phyloP scores from a whole-genome alignment of 371 early-diverging fungal genomes.

The Quaeritorhiza haematococci region DNA sequence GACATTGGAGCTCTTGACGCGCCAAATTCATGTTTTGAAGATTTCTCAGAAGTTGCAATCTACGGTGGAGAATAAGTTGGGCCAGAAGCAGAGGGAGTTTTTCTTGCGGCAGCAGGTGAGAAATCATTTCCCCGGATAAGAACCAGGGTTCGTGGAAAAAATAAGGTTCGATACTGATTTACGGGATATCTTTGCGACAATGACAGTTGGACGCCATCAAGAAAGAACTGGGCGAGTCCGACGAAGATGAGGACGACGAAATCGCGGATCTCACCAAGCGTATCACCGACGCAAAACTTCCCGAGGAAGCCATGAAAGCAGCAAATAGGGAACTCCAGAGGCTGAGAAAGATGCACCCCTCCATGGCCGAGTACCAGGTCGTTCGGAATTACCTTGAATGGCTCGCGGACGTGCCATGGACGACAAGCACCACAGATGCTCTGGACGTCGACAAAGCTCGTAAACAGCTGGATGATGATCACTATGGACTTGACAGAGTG shows the following conservation, averaged over 20 bases:
- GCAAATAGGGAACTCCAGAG: slow-evolving; percentile 70
- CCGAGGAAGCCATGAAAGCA: slow-evolving; percentile 59
- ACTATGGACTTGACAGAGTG: slow-evolving; percentile 78
- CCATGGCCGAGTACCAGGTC: slow-evolving; percentile 75
- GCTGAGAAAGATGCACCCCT: slow-evolving; percentile 65
- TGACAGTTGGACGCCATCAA: slow-evolving; percentile 76
- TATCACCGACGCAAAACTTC: slow-evolving; percentile 58
- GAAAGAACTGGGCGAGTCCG: slow-evolving; percentile 69
- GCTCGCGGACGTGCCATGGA: slow-evolving; percentile 77
- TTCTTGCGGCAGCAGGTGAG: slow-evolving; percentile 76
- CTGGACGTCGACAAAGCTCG: slow-evolving; percentile 65
- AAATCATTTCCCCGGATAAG: background rate
- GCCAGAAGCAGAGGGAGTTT: slow-evolving; percentile 75
- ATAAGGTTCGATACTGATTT: background rate
- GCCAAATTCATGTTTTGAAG: slow-evolving; percentile 77
- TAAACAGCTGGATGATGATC: slow-evolving; percentile 68
- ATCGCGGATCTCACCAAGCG: slow-evolving; percentile 51
- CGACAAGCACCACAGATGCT: slow-evolving; percentile 49
- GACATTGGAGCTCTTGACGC: slow-evolving; percentile 61
- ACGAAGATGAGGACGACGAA: slow-evolving; percentile 54
- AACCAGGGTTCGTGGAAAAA: background rate
- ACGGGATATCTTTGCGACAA: too few relatives aligned
- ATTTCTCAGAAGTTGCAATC: slow-evolving; percentile 76
- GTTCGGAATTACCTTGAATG: slow-evolving; percentile 72
- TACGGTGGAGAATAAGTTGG: slow-evolving; percentile 71